phyloP scores from a whole-genome alignment of 495 filamentous ascomycete genomes.

The Aspergillus saccharolyticus region DNA sequence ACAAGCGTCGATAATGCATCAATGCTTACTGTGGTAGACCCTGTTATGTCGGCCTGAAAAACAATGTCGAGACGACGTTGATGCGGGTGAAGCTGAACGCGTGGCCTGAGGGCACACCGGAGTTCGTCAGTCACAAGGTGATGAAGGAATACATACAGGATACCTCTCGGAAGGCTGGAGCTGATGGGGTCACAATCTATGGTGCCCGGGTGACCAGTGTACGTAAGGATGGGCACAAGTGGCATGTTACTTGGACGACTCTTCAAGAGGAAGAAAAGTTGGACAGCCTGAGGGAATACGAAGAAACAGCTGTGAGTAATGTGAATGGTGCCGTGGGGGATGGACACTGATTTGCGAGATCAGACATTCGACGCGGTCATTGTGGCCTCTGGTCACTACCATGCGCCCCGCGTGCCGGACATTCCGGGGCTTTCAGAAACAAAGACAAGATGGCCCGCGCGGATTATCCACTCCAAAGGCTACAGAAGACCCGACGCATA shows the following conservation, averaged over 20 bases:
- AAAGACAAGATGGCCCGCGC: constrained; percentile 46
- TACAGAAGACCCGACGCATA: constrained; percentile 50
- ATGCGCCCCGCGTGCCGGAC: constrained; percentile 52
- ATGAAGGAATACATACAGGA: constrained; percentile 57
- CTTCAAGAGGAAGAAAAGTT: constrained; percentile 29
- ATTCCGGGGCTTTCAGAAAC: constrained; percentile 48
- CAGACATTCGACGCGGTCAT: constrained; percentile 53
- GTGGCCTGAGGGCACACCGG: constrained; percentile 56
- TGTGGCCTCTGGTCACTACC: constrained; percentile 56
- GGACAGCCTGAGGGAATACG: constrained; percentile 14
- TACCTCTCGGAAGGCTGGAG: constrained; percentile 44
- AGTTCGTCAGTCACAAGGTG: constrained; percentile 50
- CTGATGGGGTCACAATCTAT: constrained; percentile 46
- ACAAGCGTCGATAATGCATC: neutral
- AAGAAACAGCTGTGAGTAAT: constrained; percentile 21
- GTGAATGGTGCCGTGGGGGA: neutral
- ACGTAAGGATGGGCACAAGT: constrained; percentile 41
- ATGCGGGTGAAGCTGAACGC: constrained; percentile 53
- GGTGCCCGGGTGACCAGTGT: constrained; percentile 55
- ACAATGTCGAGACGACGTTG: constrained; percentile 60
- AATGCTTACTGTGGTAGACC: constrained; percentile 29
- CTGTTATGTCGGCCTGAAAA: constrained; percentile 57
- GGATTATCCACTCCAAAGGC: constrained; percentile 56
- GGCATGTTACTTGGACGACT: constrained; percentile 43
- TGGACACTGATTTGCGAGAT: neutral